Evolutionary conservation across 2,329 filamentous ascomycete genomes (phyloP).

Genomic region (Tolypocladium paradoxum): DNA sequence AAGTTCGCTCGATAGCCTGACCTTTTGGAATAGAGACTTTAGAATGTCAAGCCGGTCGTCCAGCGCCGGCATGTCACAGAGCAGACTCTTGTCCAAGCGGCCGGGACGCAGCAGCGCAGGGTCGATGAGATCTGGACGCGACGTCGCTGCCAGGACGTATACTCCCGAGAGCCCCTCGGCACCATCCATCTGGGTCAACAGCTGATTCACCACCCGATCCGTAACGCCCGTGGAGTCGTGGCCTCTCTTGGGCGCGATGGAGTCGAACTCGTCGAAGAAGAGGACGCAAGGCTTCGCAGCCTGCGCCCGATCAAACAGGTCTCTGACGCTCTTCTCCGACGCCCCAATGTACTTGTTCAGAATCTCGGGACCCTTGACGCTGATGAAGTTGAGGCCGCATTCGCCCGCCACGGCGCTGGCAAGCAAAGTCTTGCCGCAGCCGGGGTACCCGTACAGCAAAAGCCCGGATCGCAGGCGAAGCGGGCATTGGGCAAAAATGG

Average conservation of each 20-base stretch:
- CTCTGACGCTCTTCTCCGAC: slow-evolving; percentile 89
- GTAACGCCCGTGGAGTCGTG: slow-evolving; percentile 98
- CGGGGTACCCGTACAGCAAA: slow-evolving; percentile 87
- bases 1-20: slow-evolving; percentile 61
- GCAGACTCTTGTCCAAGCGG: slow-evolving; percentile 80
- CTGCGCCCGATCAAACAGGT: slow-evolving; percentile 85
- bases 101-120: slow-evolving; percentile 86
- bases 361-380: slow-evolving; percentile 95
- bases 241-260: slow-evolving; percentile 90
- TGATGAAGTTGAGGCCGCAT: slow-evolving; percentile 96
- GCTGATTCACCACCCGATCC: slow-evolving; percentile 94
- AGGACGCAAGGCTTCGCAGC: slow-evolving; percentile 88
- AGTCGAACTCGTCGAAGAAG: slow-evolving; percentile 98
- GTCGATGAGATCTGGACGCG: slow-evolving; percentile 87
- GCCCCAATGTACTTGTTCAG: slow-evolving; percentile 99
- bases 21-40: slow-evolving; percentile 68
- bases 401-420: slow-evolving; percentile 96
- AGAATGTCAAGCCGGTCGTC: slow-evolving; percentile 86
- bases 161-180: slow-evolving; percentile 91
- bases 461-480: slow-evolving; percentile 88
- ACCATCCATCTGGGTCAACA: slow-evolving; percentile 97
- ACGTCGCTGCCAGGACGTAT: slow-evolving; percentile 92
- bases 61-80: slow-evolving; percentile 77
- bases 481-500: slow-evolving; percentile 93
- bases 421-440: slow-evolving; percentile 91